These are phyloP conservation scores for Eremochloa ophiuroides DNA, from an alignment of 176 grass and related monocot species.

Conservation along the genomic window DNA sequence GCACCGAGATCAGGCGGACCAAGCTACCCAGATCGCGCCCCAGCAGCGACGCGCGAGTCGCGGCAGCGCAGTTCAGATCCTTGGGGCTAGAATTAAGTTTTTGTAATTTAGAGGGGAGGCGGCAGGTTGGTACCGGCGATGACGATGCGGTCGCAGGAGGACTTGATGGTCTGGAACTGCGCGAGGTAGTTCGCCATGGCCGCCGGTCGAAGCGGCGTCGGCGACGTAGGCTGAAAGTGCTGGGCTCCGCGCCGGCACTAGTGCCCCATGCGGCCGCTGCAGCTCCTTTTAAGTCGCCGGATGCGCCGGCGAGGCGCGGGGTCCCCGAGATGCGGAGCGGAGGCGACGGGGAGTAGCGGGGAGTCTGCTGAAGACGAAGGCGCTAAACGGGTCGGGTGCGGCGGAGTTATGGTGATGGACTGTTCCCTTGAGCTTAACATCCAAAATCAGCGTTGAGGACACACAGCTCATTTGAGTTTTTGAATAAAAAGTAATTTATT, in stretches of 20 bases:
- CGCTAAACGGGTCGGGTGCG: conserved; percentile 2
- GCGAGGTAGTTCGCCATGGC: conserved; percentile 96
- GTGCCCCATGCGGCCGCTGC: neutral
- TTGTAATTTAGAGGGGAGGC: neutral
- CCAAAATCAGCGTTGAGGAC: too few relatives aligned
- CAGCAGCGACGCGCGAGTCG: neutral
- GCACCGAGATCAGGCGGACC: conserved; percentile 16
- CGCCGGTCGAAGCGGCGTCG: neutral
- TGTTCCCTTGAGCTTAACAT: too few relatives aligned
- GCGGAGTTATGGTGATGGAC: too few relatives aligned
- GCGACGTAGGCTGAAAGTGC: neutral
- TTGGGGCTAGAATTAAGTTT: neutral
- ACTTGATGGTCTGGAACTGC: conserved; percentile 99
- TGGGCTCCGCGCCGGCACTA: neutral
- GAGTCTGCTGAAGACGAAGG: neutral
- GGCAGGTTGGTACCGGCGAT: conserved; percentile 63
- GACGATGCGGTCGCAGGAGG: conserved; percentile 89
- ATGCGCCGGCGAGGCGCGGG: neutral
- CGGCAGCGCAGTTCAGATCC: neutral
- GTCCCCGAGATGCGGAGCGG: conserved; percentile 33
- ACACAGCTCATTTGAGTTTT: too few relatives aligned
- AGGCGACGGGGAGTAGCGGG: neutral
- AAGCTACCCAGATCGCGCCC: conserved; percentile 12
- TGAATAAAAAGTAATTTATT: too few relatives aligned
- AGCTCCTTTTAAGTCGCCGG: conserved; percentile 15